Base-by-base conservation (phyloP, 192 early-diverging fungal genomes). In the Neocallimastix lanati region DNA sequence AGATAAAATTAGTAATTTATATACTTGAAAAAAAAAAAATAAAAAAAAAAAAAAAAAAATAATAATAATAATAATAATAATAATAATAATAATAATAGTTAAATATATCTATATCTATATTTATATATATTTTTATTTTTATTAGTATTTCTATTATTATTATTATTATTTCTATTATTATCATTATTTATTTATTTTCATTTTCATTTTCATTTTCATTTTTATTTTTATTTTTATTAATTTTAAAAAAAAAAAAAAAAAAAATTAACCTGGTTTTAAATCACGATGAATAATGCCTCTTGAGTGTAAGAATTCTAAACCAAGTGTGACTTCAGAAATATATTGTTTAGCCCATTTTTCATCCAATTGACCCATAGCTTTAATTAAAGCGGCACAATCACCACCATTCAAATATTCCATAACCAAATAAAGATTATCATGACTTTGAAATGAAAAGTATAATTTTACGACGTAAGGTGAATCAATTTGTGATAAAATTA, bases 351-450 rank as follows among this genome's bases (percentile, higher is more conserved):
- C 92, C 94, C 94, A 96, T 77, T 92, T 90, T 76, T 94, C 92
- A 76, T 93, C 90, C 76, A 96, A 83, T 37, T 82, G 83, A 28
- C 90, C 90, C 33, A 95, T 78, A 4, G 85, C 86, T 79, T 96
- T 96, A 30, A 96, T 83, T 21, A 96, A 82, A 12, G 94, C 91
- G n/a, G 93, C 93, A 80, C 93, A 95, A 82, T 96, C 94, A 12
- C 94, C 94, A 36, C 94, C 94, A 81, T 94, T 94, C 29, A 96
- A 82, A 82, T 95, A 96, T 80, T 96, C 94, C 88, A 96, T 90
- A 2, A 96, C 94, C 15, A 96, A 82, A 81, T 94, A 96, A 25
- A 96, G 81, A 80, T 94, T 92, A 40, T 96, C 93, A 58, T 91
- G 91, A 77, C 87, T 92, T 80, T 96, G 94, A 82, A 96, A 96